Conservation (phyloP, 805 yeast genomes). For the Peterozyma xylosa region DNA sequence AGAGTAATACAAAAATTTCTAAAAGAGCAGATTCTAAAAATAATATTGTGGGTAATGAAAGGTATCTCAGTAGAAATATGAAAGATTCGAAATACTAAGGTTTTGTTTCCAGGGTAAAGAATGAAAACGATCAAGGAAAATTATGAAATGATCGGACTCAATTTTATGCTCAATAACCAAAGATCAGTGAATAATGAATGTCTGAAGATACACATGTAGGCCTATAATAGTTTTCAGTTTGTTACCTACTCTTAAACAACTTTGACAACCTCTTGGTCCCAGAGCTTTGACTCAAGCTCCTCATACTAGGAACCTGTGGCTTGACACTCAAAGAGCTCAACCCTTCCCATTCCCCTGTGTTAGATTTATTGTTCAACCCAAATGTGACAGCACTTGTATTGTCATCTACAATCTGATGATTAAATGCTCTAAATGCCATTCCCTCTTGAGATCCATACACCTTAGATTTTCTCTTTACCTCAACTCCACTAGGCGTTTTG, state of each 20-base stretch:
- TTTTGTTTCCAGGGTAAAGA: too few species aligned
- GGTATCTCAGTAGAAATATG: too few species aligned
- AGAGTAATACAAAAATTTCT: too few species aligned
- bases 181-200: not conserved
- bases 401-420: slow-evolving; percentile 1
- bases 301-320: slow-evolving; percentile 6
- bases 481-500: slow-evolving; percentile 14
- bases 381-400: not conserved
- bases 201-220: not conserved
- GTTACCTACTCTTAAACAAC: slow-evolving; percentile 20
- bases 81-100: too few species aligned
- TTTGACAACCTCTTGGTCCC: slow-evolving; percentile 14
- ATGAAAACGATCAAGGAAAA: too few species aligned
- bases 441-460: slow-evolving; percentile 27
- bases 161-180: not conserved
- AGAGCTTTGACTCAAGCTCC: slow-evolving; percentile 3
- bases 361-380: too few species aligned
- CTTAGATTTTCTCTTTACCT: slow-evolving; percentile 18
- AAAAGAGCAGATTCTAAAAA: too few species aligned
- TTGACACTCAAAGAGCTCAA: slow-evolving; percentile 2
- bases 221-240: too few species aligned
- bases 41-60: too few species aligned
- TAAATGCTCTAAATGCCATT: slow-evolving; percentile 23
- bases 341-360: slow-evolving; percentile 4
- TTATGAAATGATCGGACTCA: too few species aligned